phyloP scores from a whole-genome alignment of 139 green algal species.

The Coccomyxa sp. region DNA sequence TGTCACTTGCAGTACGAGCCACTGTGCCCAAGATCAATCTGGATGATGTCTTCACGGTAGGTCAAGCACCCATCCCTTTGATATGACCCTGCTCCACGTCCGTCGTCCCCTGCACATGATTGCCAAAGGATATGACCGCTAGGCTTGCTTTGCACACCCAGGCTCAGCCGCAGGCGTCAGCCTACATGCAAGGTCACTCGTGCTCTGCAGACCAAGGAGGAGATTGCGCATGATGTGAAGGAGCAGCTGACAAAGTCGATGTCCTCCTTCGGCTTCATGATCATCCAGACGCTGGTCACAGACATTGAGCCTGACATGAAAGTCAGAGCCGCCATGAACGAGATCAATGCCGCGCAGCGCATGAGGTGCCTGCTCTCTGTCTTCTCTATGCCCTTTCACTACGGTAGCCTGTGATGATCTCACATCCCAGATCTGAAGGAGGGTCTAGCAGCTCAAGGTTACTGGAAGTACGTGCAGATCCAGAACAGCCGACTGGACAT shows the following conservation, averaged over 20 bases:
- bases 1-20: neutral
- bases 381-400: neutral
- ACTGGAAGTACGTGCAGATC: no score
- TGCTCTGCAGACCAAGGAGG: slow-evolving; percentile 66
- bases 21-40: slow-evolving; percentile 24
- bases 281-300: slow-evolving; percentile 82
- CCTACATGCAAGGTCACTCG: no score
- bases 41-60: slow-evolving; percentile 27
- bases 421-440: no score
- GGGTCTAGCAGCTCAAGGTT: no score
- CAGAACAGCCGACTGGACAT: no score
- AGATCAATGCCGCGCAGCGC: slow-evolving; percentile 79
- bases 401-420: neutral
- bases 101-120: no score
- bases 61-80: no score
- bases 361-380: slow-evolving; percentile 32
- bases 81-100: no score
- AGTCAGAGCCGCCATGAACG: slow-evolving; percentile 73
- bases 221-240: slow-evolving; percentile 79
- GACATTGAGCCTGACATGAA: slow-evolving; percentile 79
- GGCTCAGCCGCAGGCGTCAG: no score
- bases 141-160: no score
- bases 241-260: slow-evolving; percentile 61
- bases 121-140: no score
- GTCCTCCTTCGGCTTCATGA: slow-evolving; percentile 79